Evolutionary conservation across 306 rosid genomes (phyloP), one percentile per base, ranked within the genome.

Genomic region (Ormosia emarginata): DNA sequence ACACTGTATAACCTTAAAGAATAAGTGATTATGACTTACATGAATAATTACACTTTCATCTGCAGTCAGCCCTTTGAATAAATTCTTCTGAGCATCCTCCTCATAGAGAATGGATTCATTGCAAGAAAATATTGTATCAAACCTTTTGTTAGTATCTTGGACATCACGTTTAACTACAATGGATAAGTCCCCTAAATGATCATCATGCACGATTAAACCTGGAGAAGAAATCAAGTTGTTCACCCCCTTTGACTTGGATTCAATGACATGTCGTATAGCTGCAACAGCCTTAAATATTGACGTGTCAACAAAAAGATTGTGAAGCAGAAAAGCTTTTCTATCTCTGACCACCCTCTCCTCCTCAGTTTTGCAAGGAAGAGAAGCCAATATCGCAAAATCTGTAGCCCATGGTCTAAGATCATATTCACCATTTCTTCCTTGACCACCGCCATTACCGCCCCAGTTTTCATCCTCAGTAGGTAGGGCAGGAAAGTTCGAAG

Each of bases 361-460:
- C 85, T 93, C 98, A 0, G 99, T 95, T 87, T 93, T 87, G 88
- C 94, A 92, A 80, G 99, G 99, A 69, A 93, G 94, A 67, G 82
- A 76, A 67, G 91, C 97, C 85, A 95, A 65, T 33, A 88, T 69
- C 1, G 91, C 88, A 37, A 92, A 95, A 56, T 95, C 90, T 3
- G 93, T 87, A 13, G 96, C 98, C 99, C 99, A 95, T 33, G 89
- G 87, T 80, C 89, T 91, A 79, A 3, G 89, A 78, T 90, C 87
- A 34, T 63, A 74, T 77, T 86, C 91, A 3, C 92, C 91, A 58
- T 87, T 89, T 88, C 90, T 88, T 81, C 93, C 96, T 58, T 88
- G 90, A 40, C 99, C 97, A 40, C 99, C 97, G 8, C 94, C 97
- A 77, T 89, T 90, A 18, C 98, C 99, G 24, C 97, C 98, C 99